Evolutionary conservation across 257 asterid species (phyloP).

Genomic region (Ilex asprella): DNA sequence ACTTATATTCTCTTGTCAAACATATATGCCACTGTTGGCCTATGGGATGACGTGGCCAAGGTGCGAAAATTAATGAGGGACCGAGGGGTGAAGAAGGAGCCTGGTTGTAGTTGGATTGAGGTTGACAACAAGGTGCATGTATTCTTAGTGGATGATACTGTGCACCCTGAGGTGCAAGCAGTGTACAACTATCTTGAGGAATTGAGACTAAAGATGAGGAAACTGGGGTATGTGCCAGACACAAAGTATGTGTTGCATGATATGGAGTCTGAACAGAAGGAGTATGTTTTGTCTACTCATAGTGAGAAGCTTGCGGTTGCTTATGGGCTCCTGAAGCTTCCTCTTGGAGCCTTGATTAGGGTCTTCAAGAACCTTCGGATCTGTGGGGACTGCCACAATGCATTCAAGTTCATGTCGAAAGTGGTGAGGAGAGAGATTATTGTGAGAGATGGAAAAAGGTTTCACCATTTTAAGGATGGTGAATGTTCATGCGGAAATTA

Average conservation of each 20-base stretch:
- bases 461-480: background rate
- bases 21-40: background rate
- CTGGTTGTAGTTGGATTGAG: constrained; percentile 5
- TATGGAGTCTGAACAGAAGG: constrained; percentile 5
- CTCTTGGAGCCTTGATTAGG: background rate
- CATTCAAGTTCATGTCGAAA: constrained; percentile 1
- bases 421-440: background rate
- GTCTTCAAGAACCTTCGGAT: constrained; percentile 1
- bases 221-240: background rate
- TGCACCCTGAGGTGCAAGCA: constrained; percentile 4
- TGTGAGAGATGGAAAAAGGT: background rate
- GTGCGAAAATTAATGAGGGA: constrained; percentile 1
- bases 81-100: constrained; percentile 5
- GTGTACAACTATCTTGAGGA: background rate
- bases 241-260: constrained; percentile 1
- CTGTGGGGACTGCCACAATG: background rate
- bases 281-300: background rate
- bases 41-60: background rate
- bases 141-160: constrained; percentile 2
- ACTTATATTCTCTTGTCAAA: constrained; percentile 1
- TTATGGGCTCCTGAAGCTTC: background rate
- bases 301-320: constrained; percentile 5
- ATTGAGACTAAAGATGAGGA: background rate
- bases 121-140: background rate
- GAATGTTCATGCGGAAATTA: background rate